Percentiles rank a stretch among this genome's conserved stretches.
phyloP scores from a whole-genome alignment of 257 asterid genomes.

The Hygrophila difformis region DNA sequence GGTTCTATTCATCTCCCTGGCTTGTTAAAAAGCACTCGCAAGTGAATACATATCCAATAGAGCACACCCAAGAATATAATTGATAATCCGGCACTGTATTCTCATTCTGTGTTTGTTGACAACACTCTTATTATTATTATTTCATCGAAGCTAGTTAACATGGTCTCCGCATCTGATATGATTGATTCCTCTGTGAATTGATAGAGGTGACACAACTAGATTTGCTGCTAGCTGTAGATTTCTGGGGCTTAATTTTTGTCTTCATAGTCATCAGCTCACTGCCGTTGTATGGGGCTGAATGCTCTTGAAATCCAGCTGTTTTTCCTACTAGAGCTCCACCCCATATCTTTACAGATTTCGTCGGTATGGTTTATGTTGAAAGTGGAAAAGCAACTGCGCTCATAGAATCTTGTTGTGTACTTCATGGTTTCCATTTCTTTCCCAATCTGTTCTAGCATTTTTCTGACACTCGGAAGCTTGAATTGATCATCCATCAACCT shows the following conservation, averaged over 20 bases:
- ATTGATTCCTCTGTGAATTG: too few relatives aligned
- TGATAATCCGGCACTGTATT: too few relatives aligned
- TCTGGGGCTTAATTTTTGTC: conserved; percentile 22
- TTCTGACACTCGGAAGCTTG: conserved; percentile 56
- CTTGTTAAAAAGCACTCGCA: too few relatives aligned
- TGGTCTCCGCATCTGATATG: too few relatives aligned
- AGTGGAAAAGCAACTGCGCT: conserved; percentile 83
- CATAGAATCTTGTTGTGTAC: conserved; percentile 65
- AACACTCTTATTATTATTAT: too few relatives aligned
- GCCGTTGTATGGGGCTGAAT: conserved; percentile 78
- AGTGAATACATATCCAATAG: background rate
- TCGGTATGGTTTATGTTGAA: conserved; percentile 83
- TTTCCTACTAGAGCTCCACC: conserved; percentile 80
- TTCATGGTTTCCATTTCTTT: conserved; percentile 75
- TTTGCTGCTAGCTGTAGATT: too few relatives aligned
- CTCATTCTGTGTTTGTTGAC: too few relatives aligned
- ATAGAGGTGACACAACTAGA: too few relatives aligned
- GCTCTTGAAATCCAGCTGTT: conserved; percentile 63
- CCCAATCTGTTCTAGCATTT: conserved; percentile 51
- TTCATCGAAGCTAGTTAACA: too few relatives aligned
- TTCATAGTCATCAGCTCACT: conserved; percentile 62
- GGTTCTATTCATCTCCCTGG: too few relatives aligned
- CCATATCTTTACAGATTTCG: conserved; percentile 87
- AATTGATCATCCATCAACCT: conserved; percentile 44
- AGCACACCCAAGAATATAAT: background rate